These are phyloP conservation scores for Lunularia cruciata DNA, from an alignment of 225 moss, liverwort and hornwort genomes.

Conservation along the genomic window DNA sequence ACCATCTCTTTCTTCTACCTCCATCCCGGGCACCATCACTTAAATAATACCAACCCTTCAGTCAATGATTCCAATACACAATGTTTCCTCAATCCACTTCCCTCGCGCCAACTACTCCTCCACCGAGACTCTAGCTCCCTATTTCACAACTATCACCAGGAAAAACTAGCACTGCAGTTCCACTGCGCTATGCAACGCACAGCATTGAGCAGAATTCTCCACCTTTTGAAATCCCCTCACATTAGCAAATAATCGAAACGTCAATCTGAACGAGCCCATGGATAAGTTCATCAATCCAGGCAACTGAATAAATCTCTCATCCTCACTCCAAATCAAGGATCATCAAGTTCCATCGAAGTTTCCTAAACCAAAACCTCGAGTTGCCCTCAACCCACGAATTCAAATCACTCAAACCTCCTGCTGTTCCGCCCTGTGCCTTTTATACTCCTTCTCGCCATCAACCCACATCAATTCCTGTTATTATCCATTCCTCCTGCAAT, in stretches of 20 bases:
- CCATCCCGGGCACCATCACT: constrained; percentile 17
- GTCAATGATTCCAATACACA: not conserved
- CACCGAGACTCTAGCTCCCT: not conserved
- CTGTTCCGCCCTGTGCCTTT: too few species aligned
- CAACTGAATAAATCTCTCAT: too few species aligned
- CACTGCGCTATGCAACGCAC: not conserved
- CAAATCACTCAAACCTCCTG: too few species aligned
- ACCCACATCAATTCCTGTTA: too few species aligned
- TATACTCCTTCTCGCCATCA: too few species aligned
- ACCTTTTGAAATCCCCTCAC: constrained; percentile 1
- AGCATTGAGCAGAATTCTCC: not conserved
- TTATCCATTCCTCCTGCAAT: too few species aligned
- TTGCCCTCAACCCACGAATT: too few species aligned
- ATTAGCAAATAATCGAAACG: not conserved
- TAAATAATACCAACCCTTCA: not conserved
- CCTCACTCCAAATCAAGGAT: too few species aligned
- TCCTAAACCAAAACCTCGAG: too few species aligned
- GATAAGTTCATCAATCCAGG: too few species aligned
- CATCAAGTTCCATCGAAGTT: too few species aligned
- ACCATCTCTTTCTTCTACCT: constrained; percentile 24
- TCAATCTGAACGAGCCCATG: not conserved
- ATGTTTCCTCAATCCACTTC: not conserved
- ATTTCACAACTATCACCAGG: not conserved
- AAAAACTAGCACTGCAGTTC: not conserved
- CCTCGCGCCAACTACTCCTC: too few species aligned